These are phyloP conservation scores for Rhododendron henanense DNA, from an alignment of 148 eudicot species.

Conservation along the genomic window DNA sequence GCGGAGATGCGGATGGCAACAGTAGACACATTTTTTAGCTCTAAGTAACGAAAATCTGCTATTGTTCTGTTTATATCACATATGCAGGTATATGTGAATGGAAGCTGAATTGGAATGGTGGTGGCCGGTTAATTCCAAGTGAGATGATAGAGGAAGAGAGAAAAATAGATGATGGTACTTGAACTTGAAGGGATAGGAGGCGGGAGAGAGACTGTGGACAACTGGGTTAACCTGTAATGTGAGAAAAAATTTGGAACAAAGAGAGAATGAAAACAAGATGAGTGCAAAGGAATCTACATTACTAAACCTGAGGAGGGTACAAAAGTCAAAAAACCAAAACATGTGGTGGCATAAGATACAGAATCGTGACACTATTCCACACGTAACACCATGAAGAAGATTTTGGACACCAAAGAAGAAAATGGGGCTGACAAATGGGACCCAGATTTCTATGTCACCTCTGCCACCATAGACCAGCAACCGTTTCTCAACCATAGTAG, in stretches of 20 bases:
- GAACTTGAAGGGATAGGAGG: background rate
- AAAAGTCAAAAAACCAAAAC: background rate
- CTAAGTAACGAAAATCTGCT: background rate
- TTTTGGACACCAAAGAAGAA: constrained; percentile 2
- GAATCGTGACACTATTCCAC: background rate
- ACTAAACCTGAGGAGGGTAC: background rate
- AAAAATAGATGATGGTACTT: background rate
- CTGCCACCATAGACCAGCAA: constrained; percentile 94
- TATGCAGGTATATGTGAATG: background rate
- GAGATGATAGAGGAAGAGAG: background rate
- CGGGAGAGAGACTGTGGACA: background rate
- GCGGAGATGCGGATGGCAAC: background rate
- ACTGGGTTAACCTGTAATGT: background rate
- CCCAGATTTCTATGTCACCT: constrained; percentile 38
- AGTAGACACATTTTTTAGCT: background rate
- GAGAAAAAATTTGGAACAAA: background rate
- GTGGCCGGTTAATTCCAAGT: background rate
- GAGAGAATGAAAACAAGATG: background rate
- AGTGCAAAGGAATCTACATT: background rate
- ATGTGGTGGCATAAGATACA: background rate
- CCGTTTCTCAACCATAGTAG: constrained; percentile 95
- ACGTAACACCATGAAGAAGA: background rate
- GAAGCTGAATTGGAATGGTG: background rate
- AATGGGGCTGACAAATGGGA: background rate
- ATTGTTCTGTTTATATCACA: background rate